A percentile compares a stretch with the other conserved stretches of the same genome.
phyloP scores from a whole-genome alignment of 1,139 yeast species.

The Trichomonascaceae sp. region DNA sequence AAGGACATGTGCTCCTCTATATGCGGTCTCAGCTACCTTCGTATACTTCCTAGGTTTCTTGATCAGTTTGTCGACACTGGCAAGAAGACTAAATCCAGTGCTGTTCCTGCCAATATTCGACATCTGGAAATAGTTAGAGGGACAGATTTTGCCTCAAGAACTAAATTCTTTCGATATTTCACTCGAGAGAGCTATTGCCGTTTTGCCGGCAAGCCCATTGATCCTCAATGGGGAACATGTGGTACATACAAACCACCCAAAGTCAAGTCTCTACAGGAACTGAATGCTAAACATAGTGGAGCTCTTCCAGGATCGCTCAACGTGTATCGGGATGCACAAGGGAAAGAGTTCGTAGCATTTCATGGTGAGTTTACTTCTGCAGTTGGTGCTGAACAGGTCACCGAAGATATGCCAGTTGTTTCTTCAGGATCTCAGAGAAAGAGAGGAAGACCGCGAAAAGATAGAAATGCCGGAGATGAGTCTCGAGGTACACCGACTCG shows the following conservation, averaged over 20 bases:
- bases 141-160: constrained; percentile 67
- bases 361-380: constrained; percentile 21
- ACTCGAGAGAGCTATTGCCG: constrained; percentile 39
- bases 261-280: constrained; percentile 12
- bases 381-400: constrained; percentile 5
- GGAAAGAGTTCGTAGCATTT: constrained; percentile 17
- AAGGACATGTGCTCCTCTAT: constrained; percentile 45
- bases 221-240: constrained; percentile 29
- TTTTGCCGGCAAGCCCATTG: constrained; percentile 25
- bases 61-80: constrained; percentile 36
- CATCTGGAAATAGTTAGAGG: constrained; percentile 50
- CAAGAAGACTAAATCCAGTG: constrained; percentile 26
- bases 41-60: constrained; percentile 46
- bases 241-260: constrained; percentile 11
- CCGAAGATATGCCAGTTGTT: constrained; percentile 1
- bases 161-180: constrained; percentile 65
- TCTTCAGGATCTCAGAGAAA: constrained; percentile 17
- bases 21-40: constrained; percentile 49
- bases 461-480: constrained; percentile 3
- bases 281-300: constrained; percentile 20
- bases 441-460: constrained; percentile 30
- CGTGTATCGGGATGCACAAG: constrained; percentile 18
- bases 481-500: not conserved
- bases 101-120: constrained; percentile 28
- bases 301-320: constrained; percentile 25